Evolutionary conservation across 805 yeast species (phyloP).

Genomic region (Yarrowia divulgata): DNA sequence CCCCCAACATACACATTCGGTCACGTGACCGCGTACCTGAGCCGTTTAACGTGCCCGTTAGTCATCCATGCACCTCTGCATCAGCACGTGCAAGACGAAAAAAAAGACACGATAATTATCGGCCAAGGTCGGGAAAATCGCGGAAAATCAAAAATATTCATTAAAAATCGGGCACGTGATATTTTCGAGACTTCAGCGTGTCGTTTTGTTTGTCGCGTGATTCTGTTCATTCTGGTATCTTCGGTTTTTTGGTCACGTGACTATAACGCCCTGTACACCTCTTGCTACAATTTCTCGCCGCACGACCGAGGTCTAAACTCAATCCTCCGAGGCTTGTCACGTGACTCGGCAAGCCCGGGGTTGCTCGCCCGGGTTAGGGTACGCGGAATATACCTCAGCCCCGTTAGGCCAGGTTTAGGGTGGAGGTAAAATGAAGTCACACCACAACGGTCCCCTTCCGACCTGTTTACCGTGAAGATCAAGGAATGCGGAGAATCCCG

Average conservation of each 20-base stretch:
- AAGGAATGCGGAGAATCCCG: constrained; percentile 2
- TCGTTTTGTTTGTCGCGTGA: neutral
- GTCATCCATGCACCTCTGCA: too few species aligned
- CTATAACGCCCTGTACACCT: neutral
- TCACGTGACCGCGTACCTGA: too few species aligned
- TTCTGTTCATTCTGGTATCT: too few species aligned
- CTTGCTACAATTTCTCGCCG: neutral
- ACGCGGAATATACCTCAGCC: too few species aligned
- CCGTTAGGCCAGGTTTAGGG: too few species aligned
- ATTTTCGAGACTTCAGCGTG: too few species aligned
- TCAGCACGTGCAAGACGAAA: neutral
- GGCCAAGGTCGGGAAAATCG: neutral
- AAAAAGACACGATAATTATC: neutral
- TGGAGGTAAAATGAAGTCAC: too few species aligned
- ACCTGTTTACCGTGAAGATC: constrained; percentile 22
- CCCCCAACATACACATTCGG: too few species aligned
- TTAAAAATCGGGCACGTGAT: too few species aligned
- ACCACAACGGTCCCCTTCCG: too few species aligned
- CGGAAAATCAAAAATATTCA: neutral
- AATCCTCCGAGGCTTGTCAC: constrained; percentile 1
- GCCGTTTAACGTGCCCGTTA: too few species aligned
- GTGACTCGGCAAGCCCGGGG: neutral
- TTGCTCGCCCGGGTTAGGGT: too few species aligned
- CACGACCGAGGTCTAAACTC: constrained; percentile 2
- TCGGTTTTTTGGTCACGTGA: neutral